Percentiles rank a stretch among this genome's conserved stretches.
These are phyloP conservation scores for Entomortierella lignicola DNA, from an alignment of 192 early-diverging fungal genomes.

Conservation along the genomic window DNA sequence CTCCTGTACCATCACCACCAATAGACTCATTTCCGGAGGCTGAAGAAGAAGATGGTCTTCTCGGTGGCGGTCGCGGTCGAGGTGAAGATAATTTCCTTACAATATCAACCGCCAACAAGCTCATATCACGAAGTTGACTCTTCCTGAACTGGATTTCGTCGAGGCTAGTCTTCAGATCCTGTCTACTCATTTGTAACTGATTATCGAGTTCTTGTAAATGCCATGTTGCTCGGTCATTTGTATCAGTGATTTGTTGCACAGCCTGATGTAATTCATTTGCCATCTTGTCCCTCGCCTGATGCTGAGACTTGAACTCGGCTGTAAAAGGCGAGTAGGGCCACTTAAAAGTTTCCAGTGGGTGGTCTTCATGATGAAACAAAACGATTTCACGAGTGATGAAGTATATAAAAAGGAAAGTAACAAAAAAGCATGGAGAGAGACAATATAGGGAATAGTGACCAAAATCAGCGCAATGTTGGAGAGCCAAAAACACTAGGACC, in stretches of 20 bases:
- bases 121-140: constrained; percentile 49
- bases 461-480: background rate
- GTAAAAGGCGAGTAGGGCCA: constrained; percentile 54
- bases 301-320: constrained; percentile 34
- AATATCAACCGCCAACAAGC: constrained; percentile 45
- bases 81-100: constrained; percentile 31
- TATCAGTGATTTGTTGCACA: constrained; percentile 17
- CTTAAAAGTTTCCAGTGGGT: constrained; percentile 41
- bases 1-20: constrained; percentile 16
- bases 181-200: constrained; percentile 40
- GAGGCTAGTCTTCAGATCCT: constrained; percentile 36
- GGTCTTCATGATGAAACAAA: constrained; percentile 11
- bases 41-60: constrained; percentile 9
- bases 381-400: background rate
- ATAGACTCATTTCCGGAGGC: constrained; percentile 10
- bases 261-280: constrained; percentile 6
- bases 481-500: background rate
- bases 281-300: constrained; percentile 20
- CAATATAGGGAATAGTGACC: background rate
- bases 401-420: background rate
- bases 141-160: constrained; percentile 52
- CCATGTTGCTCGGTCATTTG: constrained; percentile 16
- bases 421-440: background rate
- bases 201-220: constrained; percentile 38
- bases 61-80: constrained; percentile 4